phyloP scores from a whole-genome alignment of 2,329 filamentous ascomycete genomes.

The Teratosphaeria pseudoeucalypti region DNA sequence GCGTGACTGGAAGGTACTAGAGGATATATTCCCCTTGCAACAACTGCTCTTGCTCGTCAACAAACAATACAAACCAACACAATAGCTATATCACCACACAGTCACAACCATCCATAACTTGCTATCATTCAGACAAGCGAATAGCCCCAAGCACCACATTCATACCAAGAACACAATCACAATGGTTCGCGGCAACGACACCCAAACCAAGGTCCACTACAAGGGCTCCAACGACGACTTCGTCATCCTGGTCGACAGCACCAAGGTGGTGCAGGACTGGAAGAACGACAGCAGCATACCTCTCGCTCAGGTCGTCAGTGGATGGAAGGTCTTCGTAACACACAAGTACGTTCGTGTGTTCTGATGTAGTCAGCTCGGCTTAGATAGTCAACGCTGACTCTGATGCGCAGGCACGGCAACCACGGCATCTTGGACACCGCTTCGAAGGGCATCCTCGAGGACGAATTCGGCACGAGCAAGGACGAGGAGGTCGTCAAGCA shows the following conservation, averaged over 20 bases:
- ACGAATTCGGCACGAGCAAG: conserved; percentile 73
- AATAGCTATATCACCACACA: not conserved
- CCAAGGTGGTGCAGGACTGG: conserved; percentile 66
- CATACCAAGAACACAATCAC: not conserved
- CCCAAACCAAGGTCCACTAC: conserved; percentile 65
- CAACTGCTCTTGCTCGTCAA: not conserved
- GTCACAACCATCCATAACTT: not conserved
- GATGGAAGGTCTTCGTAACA: conserved; percentile 82
- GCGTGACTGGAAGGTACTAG: not conserved
- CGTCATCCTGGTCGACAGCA: conserved; percentile 53
- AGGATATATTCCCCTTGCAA: not conserved
- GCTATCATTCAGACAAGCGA: not conserved
- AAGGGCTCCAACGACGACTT: conserved; percentile 62
- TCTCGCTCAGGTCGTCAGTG: conserved; percentile 71
- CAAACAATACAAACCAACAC: not conserved
- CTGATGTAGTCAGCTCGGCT: not conserved
- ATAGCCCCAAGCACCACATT: not conserved
- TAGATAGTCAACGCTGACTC: not conserved
- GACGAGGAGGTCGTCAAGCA: conserved; percentile 72
- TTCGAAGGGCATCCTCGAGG: conserved; percentile 63
- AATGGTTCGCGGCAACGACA: conserved; percentile 3
- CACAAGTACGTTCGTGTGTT: conserved; percentile 57
- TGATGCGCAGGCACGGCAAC: conserved; percentile 60
- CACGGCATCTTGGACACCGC: conserved; percentile 72
- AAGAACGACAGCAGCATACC: conserved; percentile 67